A percentile compares a stretch with the other conserved stretches of the same genome.
These are phyloP conservation scores for Coniochaeta sp. DNA, from an alignment of 2,329 filamentous ascomycete genomes.

Conservation along the genomic window DNA sequence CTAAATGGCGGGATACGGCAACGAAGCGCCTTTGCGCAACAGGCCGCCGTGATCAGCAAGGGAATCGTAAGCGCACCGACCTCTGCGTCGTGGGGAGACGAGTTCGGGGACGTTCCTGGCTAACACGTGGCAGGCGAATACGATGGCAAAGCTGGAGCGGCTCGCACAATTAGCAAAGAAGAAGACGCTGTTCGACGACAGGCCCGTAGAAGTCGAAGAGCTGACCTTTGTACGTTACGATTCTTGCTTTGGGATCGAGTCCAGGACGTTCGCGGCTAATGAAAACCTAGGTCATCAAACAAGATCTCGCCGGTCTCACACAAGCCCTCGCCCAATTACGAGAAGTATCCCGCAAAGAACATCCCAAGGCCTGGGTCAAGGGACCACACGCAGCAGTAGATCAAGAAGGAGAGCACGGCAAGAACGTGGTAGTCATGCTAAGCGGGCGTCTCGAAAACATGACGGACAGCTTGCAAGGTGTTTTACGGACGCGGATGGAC, in stretches of 20 bases:
- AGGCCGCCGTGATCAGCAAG: slow-evolving; percentile 84
- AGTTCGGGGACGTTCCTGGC: neutral
- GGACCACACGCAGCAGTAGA: slow-evolving; percentile 22
- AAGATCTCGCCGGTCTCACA: slow-evolving; percentile 60
- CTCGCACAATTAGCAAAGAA: slow-evolving; percentile 90
- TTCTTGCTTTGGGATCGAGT: neutral
- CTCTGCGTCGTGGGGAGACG: slow-evolving; percentile 33
- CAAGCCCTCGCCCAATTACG: slow-evolving; percentile 63
- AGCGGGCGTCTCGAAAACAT: slow-evolving; percentile 91
- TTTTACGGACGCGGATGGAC: slow-evolving; percentile 90
- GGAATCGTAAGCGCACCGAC: slow-evolving; percentile 49
- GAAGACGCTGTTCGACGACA: slow-evolving; percentile 95
- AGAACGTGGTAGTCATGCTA: slow-evolving; percentile 88
- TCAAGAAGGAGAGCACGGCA: slow-evolving; percentile 95
- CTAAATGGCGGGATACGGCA: slow-evolving; percentile 42
- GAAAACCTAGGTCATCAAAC: slow-evolving; percentile 67
- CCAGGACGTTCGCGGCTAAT: slow-evolving; percentile 3
- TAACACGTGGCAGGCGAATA: slow-evolving; percentile 27
- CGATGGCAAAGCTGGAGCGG: slow-evolving; percentile 92
- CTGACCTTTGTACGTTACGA: slow-evolving; percentile 66
- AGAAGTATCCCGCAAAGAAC: slow-evolving; percentile 70
- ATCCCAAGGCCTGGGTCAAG: slow-evolving; percentile 39
- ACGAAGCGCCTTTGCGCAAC: slow-evolving; percentile 82
- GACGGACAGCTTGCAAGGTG: slow-evolving; percentile 92
- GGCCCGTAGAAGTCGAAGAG: slow-evolving; percentile 93